phyloP scores from a whole-genome alignment of 441 rosid genomes.

The Euphorbia corollata region DNA sequence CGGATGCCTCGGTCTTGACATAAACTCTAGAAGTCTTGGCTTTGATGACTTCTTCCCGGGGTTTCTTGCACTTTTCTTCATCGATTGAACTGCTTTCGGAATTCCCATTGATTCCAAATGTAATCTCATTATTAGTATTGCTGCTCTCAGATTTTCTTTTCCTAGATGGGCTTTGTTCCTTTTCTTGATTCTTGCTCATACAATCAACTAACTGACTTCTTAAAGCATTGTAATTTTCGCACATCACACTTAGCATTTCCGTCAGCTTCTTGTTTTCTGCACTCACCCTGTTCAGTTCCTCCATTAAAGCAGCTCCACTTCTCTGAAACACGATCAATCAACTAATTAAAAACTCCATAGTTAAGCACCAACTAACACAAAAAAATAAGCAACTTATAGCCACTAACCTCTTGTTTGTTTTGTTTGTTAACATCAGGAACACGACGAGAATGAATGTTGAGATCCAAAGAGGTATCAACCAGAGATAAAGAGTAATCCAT shows the following conservation, averaged over 20 bases:
- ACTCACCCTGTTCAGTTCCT: slow-evolving; percentile 69
- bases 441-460: slow-evolving; percentile 41
- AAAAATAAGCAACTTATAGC: not conserved
- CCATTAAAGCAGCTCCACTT: slow-evolving; percentile 45
- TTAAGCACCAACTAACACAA: not conserved
- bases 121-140: slow-evolving; percentile 18
- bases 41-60: slow-evolving; percentile 58
- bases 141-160: slow-evolving; percentile 62
- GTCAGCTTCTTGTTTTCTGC: slow-evolving; percentile 83
- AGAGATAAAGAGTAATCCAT: slow-evolving; percentile 50
- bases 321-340: slow-evolving; percentile 11
- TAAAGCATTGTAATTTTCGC: slow-evolving; percentile 66
- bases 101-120: slow-evolving; percentile 34
- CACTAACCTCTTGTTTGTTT: slow-evolving; percentile 38
- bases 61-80: slow-evolving; percentile 69
- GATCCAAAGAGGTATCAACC: slow-evolving; percentile 76
- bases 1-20: slow-evolving; percentile 59
- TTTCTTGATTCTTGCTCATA: slow-evolving; percentile 38
- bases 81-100: slow-evolving; percentile 92
- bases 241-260: slow-evolving; percentile 64
- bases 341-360: not conserved
- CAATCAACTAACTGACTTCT: slow-evolving; percentile 51
- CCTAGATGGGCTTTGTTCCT: slow-evolving; percentile 45
- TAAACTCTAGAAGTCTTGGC: slow-evolving; percentile 54
- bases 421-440: slow-evolving; percentile 27